Conservation (phyloP, 2,329 filamentous ascomycete species). For the Pseudohalonectria lignicola region DNA sequence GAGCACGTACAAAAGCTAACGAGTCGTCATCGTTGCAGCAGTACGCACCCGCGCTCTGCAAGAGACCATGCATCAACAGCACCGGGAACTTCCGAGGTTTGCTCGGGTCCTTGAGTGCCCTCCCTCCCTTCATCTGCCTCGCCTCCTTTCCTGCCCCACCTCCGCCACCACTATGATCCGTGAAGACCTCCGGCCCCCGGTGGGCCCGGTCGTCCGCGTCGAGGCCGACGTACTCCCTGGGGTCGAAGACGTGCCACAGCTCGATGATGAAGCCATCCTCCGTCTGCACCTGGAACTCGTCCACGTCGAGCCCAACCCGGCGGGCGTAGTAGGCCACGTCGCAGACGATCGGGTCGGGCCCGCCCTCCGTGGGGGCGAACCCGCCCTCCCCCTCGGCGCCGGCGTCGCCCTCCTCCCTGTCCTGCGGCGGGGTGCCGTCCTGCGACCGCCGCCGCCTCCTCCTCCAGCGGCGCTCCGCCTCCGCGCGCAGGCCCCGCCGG, state of each 20-base stretch:
- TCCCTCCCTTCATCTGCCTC: slow-evolving; percentile 15
- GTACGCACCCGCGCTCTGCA: slow-evolving; percentile 82
- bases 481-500: slow-evolving; percentile 42
- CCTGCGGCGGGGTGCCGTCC: slow-evolving; percentile 30
- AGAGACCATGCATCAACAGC: slow-evolving; percentile 74
- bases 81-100: slow-evolving; percentile 64
- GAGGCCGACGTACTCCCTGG: slow-evolving; percentile 53
- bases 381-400: slow-evolving; percentile 18
- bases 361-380: slow-evolving; percentile 70
- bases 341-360: slow-evolving; percentile 65
- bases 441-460: slow-evolving; percentile 20
- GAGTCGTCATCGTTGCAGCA: slow-evolving; percentile 85
- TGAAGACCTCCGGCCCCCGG: slow-evolving; percentile 53
- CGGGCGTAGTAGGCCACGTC: slow-evolving; percentile 81
- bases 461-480: slow-evolving; percentile 54
- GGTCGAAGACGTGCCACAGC: slow-evolving; percentile 84
- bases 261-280: slow-evolving; percentile 89
- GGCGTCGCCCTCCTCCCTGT: slow-evolving; percentile 27
- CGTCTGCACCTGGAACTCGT: slow-evolving; percentile 75
- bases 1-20: slow-evolving; percentile 52
- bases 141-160: slow-evolving; percentile 5
- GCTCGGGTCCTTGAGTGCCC: slow-evolving; percentile 24
- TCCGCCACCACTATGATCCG: slow-evolving; percentile 15
- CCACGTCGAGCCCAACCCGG: slow-evolving; percentile 76
- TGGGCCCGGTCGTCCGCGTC: slow-evolving; percentile 35